A percentile compares a stretch with the other conserved stretches of the same genome.
These are phyloP conservation scores for Carex kokanica DNA, from an alignment of 176 grass and related monocot genomes.

Conservation along the genomic window DNA sequence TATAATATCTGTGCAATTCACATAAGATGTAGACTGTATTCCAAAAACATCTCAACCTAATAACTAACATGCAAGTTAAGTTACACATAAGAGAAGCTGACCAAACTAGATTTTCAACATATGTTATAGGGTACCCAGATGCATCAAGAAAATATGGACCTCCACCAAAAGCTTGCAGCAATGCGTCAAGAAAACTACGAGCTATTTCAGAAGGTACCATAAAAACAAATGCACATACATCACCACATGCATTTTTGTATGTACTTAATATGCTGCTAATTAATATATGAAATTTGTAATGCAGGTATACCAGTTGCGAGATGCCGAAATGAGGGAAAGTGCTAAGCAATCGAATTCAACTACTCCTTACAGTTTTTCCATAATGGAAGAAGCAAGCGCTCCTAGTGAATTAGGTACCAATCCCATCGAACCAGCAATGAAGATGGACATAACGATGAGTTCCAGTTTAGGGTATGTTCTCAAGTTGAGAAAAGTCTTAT, in stretches of 20 bases:
- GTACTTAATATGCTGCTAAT: not conserved
- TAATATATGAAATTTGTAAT: not conserved
- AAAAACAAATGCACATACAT: not conserved
- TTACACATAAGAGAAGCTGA: not conserved
- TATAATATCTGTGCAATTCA: not conserved
- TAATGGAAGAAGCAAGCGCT: constrained; percentile 14
- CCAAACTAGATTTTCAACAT: not conserved
- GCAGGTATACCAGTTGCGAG: constrained; percentile 15
- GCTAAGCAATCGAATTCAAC: constrained; percentile 5
- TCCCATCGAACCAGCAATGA: constrained; percentile 21
- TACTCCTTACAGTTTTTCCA: constrained; percentile 28
- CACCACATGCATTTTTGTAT: not conserved
- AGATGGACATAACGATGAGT: constrained; percentile 3
- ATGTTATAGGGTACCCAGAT: constrained; percentile 29
- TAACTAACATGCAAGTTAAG: not conserved
- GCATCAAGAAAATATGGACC: constrained; percentile 36
- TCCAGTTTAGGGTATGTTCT: constrained; percentile 34
- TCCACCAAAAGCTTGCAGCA: constrained; percentile 27
- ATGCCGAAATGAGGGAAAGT: constrained; percentile 10
- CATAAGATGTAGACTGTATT: not conserved
- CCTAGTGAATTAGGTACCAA: constrained; percentile 27
- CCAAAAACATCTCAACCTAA: not conserved
- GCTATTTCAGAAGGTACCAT: constrained; percentile 34
- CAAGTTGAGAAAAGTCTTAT: not conserved
- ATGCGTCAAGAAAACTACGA: constrained; percentile 34